These are phyloP conservation scores for Crucihimalaya himalaica DNA, from an alignment of 345 rosid genomes.

Conservation along the genomic window DNA sequence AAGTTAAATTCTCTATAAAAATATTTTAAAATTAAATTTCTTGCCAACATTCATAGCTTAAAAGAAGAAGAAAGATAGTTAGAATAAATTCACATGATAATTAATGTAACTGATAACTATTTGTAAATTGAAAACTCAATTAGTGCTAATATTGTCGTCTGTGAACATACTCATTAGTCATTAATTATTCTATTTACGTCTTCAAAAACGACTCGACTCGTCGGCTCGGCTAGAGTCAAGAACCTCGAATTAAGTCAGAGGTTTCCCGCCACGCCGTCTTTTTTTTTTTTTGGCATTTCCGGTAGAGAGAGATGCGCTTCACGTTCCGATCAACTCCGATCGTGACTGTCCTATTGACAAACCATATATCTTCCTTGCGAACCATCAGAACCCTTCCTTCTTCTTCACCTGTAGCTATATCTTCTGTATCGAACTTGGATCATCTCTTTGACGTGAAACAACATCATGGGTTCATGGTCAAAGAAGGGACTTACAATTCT, in stretches of 20 bases:
- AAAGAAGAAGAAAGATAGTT: neutral
- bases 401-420: neutral
- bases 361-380: neutral
- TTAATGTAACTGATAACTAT: neutral
- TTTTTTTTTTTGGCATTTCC: neutral
- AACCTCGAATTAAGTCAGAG: neutral
- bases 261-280: neutral
- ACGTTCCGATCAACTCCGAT: constrained; percentile 16
- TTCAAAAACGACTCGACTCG: neutral
- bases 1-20: too few relatives aligned
- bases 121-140: neutral
- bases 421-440: constrained; percentile 39
- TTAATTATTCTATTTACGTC: neutral
- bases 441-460: constrained; percentile 43
- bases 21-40: too few relatives aligned
- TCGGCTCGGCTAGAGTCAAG: neutral
- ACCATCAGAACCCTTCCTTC: neutral
- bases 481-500: constrained; percentile 44
- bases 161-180: neutral
- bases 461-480: constrained; percentile 45
- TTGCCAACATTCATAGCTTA: too few relatives aligned
- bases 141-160: neutral
- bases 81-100: neutral
- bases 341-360: constrained; percentile 27
- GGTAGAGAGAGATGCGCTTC: constrained; percentile 29